phyloP scores from a whole-genome alignment of 108 stramenopile genomes.

The Cyclotella choctawhatcheeana region DNA sequence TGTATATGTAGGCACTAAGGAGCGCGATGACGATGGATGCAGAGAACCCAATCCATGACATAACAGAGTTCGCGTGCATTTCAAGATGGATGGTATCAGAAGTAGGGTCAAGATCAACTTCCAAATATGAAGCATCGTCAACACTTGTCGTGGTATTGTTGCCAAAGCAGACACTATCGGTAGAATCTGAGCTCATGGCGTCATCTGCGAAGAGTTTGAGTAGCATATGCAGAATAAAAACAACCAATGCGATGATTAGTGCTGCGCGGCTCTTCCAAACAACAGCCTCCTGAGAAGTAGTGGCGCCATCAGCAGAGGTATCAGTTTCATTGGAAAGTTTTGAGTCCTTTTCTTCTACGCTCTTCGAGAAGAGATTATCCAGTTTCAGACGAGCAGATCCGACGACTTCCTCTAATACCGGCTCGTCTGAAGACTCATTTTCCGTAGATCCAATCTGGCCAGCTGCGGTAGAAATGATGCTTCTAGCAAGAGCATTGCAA shows the following conservation, averaged over 20 bases:
- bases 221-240: not conserved
- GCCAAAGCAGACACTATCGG: slow-evolving; percentile 14
- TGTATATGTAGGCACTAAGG: not conserved
- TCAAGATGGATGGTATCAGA: slow-evolving; percentile 1
- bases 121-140: slow-evolving; percentile 23
- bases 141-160: slow-evolving; percentile 10
- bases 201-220: not conserved
- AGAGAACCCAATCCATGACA: not conserved
- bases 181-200: not conserved
- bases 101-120: slow-evolving; percentile 14
- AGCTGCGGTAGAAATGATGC: not conserved
- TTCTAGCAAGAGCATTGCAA: not conserved
- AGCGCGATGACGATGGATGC: not conserved
- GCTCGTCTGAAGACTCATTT: not conserved
- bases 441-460: not conserved
- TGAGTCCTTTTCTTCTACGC: not conserved
- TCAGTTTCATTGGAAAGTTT: not conserved
- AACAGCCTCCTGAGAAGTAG: not conserved
- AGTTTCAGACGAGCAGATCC: not conserved
- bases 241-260: not conserved
- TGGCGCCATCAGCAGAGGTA: not conserved
- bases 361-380: not conserved
- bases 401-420: not conserved
- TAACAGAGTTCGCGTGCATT: not conserved
- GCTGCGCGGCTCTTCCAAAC: not conserved